Conservation (phyloP, 2,329 filamentous ascomycete genomes). For the Xylariales sp. region DNA sequence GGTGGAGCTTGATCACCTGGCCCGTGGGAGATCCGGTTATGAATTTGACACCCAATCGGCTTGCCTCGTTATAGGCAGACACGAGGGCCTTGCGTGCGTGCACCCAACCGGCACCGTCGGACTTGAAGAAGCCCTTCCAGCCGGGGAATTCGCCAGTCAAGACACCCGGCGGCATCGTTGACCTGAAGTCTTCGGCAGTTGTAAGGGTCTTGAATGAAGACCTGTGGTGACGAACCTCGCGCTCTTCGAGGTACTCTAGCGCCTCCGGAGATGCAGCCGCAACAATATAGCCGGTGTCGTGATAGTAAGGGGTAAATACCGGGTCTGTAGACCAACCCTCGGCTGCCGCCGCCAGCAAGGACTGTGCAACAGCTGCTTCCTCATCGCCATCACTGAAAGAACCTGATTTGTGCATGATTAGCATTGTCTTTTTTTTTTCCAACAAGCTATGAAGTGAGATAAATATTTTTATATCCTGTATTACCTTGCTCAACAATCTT, state of each 20-base stretch:
- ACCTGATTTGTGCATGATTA: too few species aligned
- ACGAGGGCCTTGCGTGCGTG: slow-evolving; percentile 44
- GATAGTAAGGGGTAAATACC: slow-evolving; percentile 36
- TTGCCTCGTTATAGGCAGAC: slow-evolving; percentile 38
- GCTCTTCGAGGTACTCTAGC: slow-evolving; percentile 13
- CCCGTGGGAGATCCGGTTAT: slow-evolving; percentile 29
- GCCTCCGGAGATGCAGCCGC: slow-evolving; percentile 13
- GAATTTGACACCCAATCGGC: slow-evolving; percentile 40
- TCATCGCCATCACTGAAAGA: slow-evolving; percentile 4
- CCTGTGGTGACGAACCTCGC: slow-evolving; percentile 12
- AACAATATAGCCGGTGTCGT: slow-evolving; percentile 39
- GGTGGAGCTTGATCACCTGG: slow-evolving; percentile 25
- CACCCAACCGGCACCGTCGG: slow-evolving; percentile 45
- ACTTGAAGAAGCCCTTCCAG: slow-evolving; percentile 45
- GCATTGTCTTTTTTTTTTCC: too few species aligned
- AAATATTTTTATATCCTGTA: slow-evolving; percentile 13
- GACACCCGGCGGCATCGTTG: slow-evolving; percentile 46
- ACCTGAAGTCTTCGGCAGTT: slow-evolving; percentile 39
- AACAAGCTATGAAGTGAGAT: slow-evolving; percentile 16
- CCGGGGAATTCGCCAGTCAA: slow-evolving; percentile 42
- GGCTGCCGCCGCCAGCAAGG: slow-evolving; percentile 28
- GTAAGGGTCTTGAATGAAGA: slow-evolving; percentile 22
- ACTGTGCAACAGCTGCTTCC: slow-evolving; percentile 24
- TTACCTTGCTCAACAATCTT: slow-evolving; percentile 17
- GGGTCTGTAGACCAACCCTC: slow-evolving; percentile 37